Conservation (phyloP, 306 rosid species). For the Gleditsia sinensis region DNA sequence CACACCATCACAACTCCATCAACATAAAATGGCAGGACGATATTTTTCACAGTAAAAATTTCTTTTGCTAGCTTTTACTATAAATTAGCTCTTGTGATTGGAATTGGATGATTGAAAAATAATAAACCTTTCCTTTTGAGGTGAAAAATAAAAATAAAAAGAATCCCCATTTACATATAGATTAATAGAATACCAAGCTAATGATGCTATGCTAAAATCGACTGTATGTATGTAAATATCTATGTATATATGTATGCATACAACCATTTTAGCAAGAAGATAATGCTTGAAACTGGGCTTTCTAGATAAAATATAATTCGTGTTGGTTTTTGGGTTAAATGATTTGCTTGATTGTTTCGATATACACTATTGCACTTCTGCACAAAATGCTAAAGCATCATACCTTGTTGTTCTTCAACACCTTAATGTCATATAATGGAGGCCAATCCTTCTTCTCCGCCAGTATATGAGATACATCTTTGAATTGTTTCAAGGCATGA, state of each 20-base stretch:
- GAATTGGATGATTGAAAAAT: background rate
- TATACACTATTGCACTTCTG: background rate
- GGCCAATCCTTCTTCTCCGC: conserved; percentile 92
- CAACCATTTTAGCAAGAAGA: background rate
- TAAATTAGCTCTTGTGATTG: background rate
- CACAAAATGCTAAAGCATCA: conserved; percentile 6
- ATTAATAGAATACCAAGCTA: background rate
- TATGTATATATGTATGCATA: background rate
- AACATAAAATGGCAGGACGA: too few species aligned
- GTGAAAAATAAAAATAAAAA: background rate
- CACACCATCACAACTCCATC: background rate
- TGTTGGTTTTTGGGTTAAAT: background rate
- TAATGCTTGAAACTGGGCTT: background rate
- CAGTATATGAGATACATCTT: conserved; percentile 72
- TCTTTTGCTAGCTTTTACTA: background rate
- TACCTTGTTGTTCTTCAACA: conserved; percentile 80
- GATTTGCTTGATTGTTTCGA: background rate
- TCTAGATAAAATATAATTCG: background rate
- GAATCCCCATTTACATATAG: background rate
- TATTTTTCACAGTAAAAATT: background rate
- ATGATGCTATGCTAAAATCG: background rate
- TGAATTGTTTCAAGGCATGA: conserved; percentile 74
- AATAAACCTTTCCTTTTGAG: background rate
- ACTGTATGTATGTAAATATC: background rate
- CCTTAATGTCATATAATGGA: conserved; percentile 58